A percentile compares a stretch with the other conserved stretches of the same genome.
Conservation (phyloP, 495 filamentous ascomycete genomes). For the Daldinia vernicosa region DNA sequence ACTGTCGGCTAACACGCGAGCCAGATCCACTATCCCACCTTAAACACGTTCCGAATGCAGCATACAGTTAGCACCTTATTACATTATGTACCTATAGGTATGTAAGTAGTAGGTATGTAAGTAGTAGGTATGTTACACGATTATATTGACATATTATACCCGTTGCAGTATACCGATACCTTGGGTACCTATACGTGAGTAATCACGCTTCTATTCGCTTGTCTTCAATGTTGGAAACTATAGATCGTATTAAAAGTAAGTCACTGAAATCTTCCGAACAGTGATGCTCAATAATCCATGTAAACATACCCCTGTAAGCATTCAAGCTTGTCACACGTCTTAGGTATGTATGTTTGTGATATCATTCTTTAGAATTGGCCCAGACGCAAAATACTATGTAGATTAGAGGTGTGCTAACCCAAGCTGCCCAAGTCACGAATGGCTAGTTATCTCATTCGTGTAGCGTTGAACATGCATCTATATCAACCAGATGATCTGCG, state of each 20-base stretch:
- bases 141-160: neutral
- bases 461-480: slow-evolving; percentile 9
- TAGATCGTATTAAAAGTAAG: neutral
- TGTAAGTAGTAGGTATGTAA: neutral
- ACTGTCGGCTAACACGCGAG: slow-evolving; percentile 28
- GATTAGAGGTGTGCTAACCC: neutral
- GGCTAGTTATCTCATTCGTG: slow-evolving; percentile 22
- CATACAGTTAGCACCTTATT: neutral
- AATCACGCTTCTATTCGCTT: neutral
- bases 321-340: neutral
- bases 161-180: no score
- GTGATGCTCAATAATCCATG: no score
- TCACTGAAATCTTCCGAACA: neutral
- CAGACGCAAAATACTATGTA: neutral
- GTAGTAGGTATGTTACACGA: slow-evolving; percentile 16
- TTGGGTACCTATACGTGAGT: no score
- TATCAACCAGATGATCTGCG: slow-evolving; percentile 19
- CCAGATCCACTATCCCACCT: slow-evolving; percentile 27
- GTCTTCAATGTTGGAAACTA: neutral
- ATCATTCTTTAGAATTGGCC: slow-evolving; percentile 6
- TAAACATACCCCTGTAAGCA: neutral
- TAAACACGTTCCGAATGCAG: slow-evolving; percentile 22
- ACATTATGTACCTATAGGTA: no score
- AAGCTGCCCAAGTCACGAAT: neutral
- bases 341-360: slow-evolving; percentile 7